phyloP scores from a whole-genome alignment of 768 basidiomycete genomes.

The Lentinula raphanica region DNA sequence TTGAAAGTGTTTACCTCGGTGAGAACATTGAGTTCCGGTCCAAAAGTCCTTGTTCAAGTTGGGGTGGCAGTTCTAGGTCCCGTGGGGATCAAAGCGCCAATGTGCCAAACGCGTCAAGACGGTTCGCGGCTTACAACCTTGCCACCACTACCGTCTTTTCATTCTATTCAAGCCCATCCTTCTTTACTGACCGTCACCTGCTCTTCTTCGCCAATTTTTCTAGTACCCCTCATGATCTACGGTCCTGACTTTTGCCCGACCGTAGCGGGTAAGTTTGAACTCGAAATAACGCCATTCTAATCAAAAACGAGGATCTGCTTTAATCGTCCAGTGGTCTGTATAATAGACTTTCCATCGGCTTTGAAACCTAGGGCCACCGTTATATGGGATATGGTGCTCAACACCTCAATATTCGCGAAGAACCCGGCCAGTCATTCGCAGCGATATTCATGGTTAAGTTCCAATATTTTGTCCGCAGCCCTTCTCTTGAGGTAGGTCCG shows the following conservation, averaged over 20 bases:
- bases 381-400: background rate
- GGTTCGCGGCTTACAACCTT: too few relatives aligned
- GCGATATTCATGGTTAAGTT: too few relatives aligned
- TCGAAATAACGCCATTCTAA: background rate
- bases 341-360: background rate
- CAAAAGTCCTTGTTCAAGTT: background rate
- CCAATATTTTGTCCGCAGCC: background rate
- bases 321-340: background rate
- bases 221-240: background rate
- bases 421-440: background rate
- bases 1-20: background rate
- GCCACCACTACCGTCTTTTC: too few relatives aligned
- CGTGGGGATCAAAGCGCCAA: background rate
- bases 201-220: background rate
- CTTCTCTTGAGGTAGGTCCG: background rate
- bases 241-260: background rate
- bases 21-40: too few relatives aligned
- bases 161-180: background rate
- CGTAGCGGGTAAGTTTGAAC: background rate
- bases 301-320: too few relatives aligned
- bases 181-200: background rate
- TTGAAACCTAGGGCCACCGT: background rate
- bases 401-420: background rate
- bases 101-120: too few relatives aligned
- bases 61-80: background rate